Percentiles rank a stretch among this genome's conserved stretches.
phyloP scores from a whole-genome alignment of 495 filamentous ascomycete species.

The Usnea hakonensis region DNA sequence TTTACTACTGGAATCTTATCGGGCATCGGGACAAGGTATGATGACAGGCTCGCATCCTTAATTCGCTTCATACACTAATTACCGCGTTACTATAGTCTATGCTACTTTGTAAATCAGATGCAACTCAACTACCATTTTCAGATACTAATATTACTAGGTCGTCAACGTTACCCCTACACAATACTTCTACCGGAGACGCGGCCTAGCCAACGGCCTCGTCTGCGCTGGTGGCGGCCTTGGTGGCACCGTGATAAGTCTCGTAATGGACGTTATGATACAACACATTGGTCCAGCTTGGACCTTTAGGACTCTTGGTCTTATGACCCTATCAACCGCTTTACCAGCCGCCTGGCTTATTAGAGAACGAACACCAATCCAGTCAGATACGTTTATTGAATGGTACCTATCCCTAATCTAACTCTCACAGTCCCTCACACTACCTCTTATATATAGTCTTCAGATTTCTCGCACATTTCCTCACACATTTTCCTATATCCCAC shows the following conservation, averaged over 20 bases:
- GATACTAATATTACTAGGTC: not conserved
- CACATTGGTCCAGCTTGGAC: conserved; percentile 46
- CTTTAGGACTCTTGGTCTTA: conserved; percentile 44
- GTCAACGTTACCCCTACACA: conserved; percentile 38
- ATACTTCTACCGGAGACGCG: conserved; percentile 48
- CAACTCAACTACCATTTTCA: not conserved
- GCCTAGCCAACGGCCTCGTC: conserved; percentile 51
- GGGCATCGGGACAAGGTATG: conserved; percentile 36
- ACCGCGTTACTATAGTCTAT: not conserved
- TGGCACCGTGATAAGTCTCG: conserved; percentile 43
- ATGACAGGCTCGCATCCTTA: not conserved
- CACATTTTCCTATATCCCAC: too few species aligned
- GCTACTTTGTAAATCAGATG: not conserved
- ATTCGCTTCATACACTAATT: not conserved
- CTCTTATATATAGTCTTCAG: too few species aligned
- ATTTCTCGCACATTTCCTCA: too few species aligned
- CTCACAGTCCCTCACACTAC: not conserved
- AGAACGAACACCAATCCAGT: conserved; percentile 42
- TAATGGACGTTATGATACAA: conserved; percentile 39
- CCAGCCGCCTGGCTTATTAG: conserved; percentile 52
- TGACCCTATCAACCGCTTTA: conserved; percentile 42
- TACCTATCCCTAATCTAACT: conserved; percentile 7
- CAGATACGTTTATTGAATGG: conserved; percentile 44
- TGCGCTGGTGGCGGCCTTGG: conserved; percentile 48
- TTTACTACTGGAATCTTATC: conserved; percentile 48